Evolutionary conservation across 2,329 filamentous ascomycete genomes (phyloP), one percentile per base, ranked within the genome.

Genomic region (Lasiodiplodia theobromae): DNA sequence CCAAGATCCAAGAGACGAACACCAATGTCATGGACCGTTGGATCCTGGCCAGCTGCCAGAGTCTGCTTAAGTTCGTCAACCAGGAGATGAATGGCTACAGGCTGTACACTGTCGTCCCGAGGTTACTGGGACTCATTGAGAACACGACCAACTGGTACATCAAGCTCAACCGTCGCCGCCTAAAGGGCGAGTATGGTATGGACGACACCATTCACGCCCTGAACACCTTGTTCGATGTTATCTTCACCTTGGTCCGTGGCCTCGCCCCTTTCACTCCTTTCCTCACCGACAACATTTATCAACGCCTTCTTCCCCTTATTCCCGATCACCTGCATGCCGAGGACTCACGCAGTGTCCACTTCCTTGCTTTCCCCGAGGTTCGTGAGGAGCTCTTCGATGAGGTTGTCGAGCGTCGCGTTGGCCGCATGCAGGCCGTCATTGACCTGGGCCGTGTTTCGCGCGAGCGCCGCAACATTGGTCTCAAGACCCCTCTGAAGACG

Each of bases 121-220:
- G 92, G 71, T 83, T 98, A 70, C 86, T 97, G 21, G 87, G 87
- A 44, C 87, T 97, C 75, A 96, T 97, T 72, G 95, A 97, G 76
- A 94, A 96, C 81, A 94, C 92, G 4, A 97, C 94, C n/a, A 98
- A 98, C 81, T 97, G 94, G 94, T 97, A 97, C 82, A 97, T 97
- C 78, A 88, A 94, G 70, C 96, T 97, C 84, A 97, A 97, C 84
- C 88, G 94, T 67, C 92, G 92, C 79, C 89, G 94, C 67, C 85
- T 97, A 72, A 97, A 97, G 88, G 94, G 94, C 53, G 94, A 96
- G 77, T 89, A 93, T 72, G 93, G 94, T 21, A 81, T 93, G 28
- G 87, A 94, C 16, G 96, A 98, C 77, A 97, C 96, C 12, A 84
- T 91, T 63, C 93, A 97, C 76, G 96, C 95, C 0, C 85, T 99